Conservation (phyloP, 1,284 basidiomycete species). For the Naganishia sp. region DNA sequence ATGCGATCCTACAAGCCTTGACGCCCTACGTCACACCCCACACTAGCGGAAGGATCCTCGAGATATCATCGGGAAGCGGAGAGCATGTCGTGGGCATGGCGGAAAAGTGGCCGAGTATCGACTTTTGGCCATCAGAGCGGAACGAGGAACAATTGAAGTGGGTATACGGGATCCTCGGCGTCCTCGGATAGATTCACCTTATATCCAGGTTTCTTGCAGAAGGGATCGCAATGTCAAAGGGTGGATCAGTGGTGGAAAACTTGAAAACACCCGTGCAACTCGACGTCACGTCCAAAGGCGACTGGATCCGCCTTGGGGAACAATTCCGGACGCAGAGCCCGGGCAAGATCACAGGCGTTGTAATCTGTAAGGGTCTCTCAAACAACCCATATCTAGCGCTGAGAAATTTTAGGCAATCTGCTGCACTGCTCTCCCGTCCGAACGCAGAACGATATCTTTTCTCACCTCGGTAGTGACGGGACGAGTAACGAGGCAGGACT, state of each 20-base stretch:
- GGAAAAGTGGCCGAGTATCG: slow-evolving; percentile 1
- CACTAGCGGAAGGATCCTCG: background rate
- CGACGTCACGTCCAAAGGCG: slow-evolving; percentile 1
- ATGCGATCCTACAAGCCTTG: slow-evolving; percentile 17
- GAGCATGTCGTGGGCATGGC: slow-evolving; percentile 20
- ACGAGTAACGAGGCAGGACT: background rate
- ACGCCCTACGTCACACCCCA: background rate
- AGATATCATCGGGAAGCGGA: slow-evolving; percentile 16
- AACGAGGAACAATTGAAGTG: slow-evolving; percentile 22
- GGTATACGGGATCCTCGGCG: background rate
- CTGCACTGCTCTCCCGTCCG: slow-evolving; percentile 24
- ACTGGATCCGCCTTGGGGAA: background rate
- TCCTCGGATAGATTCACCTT: background rate
- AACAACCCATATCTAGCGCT: background rate
- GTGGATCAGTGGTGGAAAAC: background rate
- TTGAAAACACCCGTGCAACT: slow-evolving; percentile 6
- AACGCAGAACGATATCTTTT: slow-evolving; percentile 20
- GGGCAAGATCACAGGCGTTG: slow-evolving; percentile 7
- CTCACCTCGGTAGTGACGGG: background rate
- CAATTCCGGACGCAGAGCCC: background rate
- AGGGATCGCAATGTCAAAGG: background rate
- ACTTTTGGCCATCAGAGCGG: slow-evolving; percentile 22
- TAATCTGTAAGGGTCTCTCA: background rate
- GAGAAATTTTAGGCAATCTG: slow-evolving; percentile 10
- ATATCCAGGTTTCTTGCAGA: background rate